Conservation (phyloP, 257 asterid species). For the Perilla frutescens region DNA sequence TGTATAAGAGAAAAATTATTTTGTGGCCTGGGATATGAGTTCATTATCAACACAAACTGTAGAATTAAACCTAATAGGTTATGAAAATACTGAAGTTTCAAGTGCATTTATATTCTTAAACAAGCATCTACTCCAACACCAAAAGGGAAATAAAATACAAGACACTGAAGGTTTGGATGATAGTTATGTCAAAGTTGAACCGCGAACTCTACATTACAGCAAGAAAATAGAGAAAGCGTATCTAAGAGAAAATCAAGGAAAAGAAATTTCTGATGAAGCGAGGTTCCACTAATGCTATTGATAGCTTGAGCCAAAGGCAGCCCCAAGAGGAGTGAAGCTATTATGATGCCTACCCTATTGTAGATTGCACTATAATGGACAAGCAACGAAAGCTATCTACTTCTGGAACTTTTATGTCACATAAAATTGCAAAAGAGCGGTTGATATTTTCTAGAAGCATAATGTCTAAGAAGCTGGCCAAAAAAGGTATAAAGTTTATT, state of each 20-base stretch:
- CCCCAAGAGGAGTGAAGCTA: neutral
- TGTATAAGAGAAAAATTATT: constrained; percentile 9
- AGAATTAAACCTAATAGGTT: neutral
- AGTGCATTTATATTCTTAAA: constrained; percentile 6
- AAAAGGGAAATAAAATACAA: neutral
- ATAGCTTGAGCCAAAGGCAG: neutral
- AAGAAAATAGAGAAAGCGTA: constrained; percentile 3
- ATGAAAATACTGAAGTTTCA: constrained; percentile 4
- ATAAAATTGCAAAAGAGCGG: neutral
- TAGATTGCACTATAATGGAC: constrained; percentile 11
- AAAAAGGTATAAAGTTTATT: constrained; percentile 1
- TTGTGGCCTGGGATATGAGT: constrained; percentile 3
- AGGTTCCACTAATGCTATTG: neutral
- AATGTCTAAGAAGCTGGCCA: constrained; percentile 13
- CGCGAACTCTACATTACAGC: constrained; percentile 1
- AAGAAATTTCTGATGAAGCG: neutral
- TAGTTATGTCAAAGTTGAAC: constrained; percentile 12
- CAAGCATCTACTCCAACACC: constrained; percentile 22
- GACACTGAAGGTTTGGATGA: constrained; percentile 4
- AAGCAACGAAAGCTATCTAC: constrained; percentile 22
- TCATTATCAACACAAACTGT: constrained; percentile 2
- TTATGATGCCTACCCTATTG: neutral
- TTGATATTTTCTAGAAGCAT: neutral
- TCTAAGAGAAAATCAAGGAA: neutral
- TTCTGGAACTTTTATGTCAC: constrained; percentile 10